Base-by-base conservation (phyloP, 2,329 filamentous ascomycete genomes). In the Colletotrichum spaethianum region DNA sequence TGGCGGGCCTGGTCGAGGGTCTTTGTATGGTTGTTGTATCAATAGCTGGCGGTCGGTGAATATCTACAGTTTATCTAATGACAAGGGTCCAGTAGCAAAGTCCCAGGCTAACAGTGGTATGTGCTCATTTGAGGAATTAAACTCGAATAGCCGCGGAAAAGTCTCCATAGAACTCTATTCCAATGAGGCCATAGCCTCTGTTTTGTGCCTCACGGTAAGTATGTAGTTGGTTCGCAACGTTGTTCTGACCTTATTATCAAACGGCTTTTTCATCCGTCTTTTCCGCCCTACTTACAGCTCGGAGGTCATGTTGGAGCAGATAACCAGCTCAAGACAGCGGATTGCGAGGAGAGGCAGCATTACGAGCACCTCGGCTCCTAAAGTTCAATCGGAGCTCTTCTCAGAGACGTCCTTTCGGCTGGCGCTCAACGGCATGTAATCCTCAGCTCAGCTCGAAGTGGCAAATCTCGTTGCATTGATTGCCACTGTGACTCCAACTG, bases 21-120 rank as follows among this genome's bases (percentile, higher is more conserved):
- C 26, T 16, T 28, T 40, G 42, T 60, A 60, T 36, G 53, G 31
- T 38, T 72, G 38, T 55, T 72, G 70, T 72, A 72, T 72, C 53
- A 55, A 64, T 72, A 72, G 38, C 53, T 64, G 16, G 20, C 14
- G 59, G 40, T 48, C 55, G 52, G 46, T 59, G 44, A 56, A 72
- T 64, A 48, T 70, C 70, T 53, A 56, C 59, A 72, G 31, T 70
- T 64, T 60, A 61, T 61, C 61, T 61, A 62, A 72, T 64, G 60
- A 64, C n/a, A 28, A 71, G n/a, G 16, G 40, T 28, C 61, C 16
- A 26, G 36, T 52, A 52, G 20, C 40, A 36, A 12, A 33, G 6
- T 20, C 1, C 1, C 33, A 26, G 23, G 8, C 16, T 26, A 3
- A 8, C 55, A 40, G 55, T 40, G n/a, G 18, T n/a, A 26, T 38